Evolutionary conservation across 2,329 filamentous ascomycete species (phyloP), one percentile per base, ranked within the genome.

Genomic region (Westerdykella ornata): DNA sequence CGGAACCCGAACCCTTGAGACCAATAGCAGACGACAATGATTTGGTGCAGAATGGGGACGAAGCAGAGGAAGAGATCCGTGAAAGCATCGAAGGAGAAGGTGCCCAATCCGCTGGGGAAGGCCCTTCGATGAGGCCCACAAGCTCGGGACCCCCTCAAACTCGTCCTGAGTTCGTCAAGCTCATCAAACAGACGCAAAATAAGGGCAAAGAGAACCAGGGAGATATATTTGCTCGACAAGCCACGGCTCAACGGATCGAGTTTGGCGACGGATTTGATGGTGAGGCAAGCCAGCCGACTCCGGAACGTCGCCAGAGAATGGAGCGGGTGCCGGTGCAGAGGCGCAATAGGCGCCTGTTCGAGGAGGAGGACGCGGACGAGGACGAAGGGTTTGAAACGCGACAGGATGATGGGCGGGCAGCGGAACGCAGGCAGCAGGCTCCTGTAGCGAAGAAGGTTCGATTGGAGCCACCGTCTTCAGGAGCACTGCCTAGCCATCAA

Each of bases 311-410:
- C 39, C 62, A 53, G 41, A 48, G 48, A 33, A 64, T 59, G 41
- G 48, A 64, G 51, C 52, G 57, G 39, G 43, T 52, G 16, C 48
- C 50, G 5, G 43, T 49, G 13, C 49, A 46, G n/a, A 42, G 63
- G 40, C 48, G 52, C 46, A 57, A 59, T 44, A 46, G 56, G 37
- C 34, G 51, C 43, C 42, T 57, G 46, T 32, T 45, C 41, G n/a
- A 56, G 57, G 62, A 59, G 9, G 50, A 63, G 4, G 52, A 55
- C 6, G 50, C 47, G 2, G 65, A 62, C 7, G 57, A 65, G 3
- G 69, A 72, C 7, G 68, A 70, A 34, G 71, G 63, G 1, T 76
- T 75, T 43, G 66, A 72, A 30, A 56, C 56, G 2, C 62, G 67
- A 37, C 53, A 53, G 5, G 68, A 69, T 11, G 53, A 56, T 6